Base-by-base conservation (phyloP, 2,329 filamentous ascomycete genomes). In the Colletotrichum salicis region DNA sequence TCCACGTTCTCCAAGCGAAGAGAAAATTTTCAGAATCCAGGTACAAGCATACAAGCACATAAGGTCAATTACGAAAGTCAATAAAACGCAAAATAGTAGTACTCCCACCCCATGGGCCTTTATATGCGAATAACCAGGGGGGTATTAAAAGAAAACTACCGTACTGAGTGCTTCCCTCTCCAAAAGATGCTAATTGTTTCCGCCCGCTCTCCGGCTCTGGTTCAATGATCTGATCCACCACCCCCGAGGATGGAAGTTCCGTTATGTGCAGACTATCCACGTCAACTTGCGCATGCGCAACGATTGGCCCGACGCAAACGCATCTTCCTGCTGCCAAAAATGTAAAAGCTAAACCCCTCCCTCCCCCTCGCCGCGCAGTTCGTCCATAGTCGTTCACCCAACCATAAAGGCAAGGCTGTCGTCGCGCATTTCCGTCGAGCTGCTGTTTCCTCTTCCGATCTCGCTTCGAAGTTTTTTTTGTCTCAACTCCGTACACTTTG, bases 341-440 rank as follows among this genome's bases (percentile, higher is more conserved):
- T 57, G 69, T 69, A 29, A 51, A 71, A 71, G 58, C 59, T 51
- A 69, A 63, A 15, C 37, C 5, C 37, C 37, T 3, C 37, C 37
- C 37, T 15, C 37, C 31, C 65, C 58, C 59, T 35, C 65, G 59
- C 59, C 59, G 65, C 65, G 64, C 69, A 35, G 56, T 69, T 69
- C 69, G 65, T 69, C 31, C 65, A 41, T 35, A 51, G 33, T 58
- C 54, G 12, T 69, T 54, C 69, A 69, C 64, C 69, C 65, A 71
- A 71, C 59, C 69, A 51, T 64, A 68, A 37, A 64, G 65, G 52
- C 65, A 67, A 71, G 69, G 69, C 69, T 69, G 69, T 56, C 69
- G 65, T 48, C 58, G 64, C 64, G 41, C 55, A 13, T 48, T 41
- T 37, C 13, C 55, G 29, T 59, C 48, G 27, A 56, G 65, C 59